Evolutionary conservation across 164 flowering plant species (phyloP).

Genomic region (Macadamia integrifolia): DNA sequence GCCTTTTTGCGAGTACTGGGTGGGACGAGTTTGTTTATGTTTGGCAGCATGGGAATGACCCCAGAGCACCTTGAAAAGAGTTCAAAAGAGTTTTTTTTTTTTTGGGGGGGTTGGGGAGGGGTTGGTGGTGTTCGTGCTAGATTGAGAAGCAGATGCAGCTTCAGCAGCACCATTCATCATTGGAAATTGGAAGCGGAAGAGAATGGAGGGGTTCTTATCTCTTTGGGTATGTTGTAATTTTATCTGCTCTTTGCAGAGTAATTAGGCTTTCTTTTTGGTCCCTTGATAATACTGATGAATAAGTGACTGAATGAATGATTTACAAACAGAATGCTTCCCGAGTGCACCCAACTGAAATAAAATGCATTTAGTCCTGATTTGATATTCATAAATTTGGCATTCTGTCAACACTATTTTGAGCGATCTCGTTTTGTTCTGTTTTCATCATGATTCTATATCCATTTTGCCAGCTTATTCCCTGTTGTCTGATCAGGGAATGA

Average conservation of each 20-base stretch:
- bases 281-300: neutral
- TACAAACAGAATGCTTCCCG: neutral
- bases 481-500: neutral
- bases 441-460: neutral
- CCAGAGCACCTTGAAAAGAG: slow-evolving; percentile 56
- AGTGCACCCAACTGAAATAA: neutral
- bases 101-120: too few relatives aligned
- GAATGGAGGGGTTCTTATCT: too few relatives aligned
- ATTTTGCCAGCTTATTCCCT: neutral
- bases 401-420: neutral
- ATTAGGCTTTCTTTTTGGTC: neutral
- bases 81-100: too few relatives aligned
- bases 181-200: too few relatives aligned
- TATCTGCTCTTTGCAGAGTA: slow-evolving; percentile 1
- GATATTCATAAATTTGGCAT: neutral
- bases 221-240: slow-evolving; percentile 7
- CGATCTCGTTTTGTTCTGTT: neutral
- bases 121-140: too few relatives aligned
- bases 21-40: slow-evolving; percentile 96
- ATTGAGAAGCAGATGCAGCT: too few relatives aligned
- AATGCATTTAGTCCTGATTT: neutral
- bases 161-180: too few relatives aligned
- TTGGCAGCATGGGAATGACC: slow-evolving; percentile 95
- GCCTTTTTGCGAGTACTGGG: slow-evolving; percentile 87
- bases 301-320: slow-evolving; percentile 3